phyloP scores from a whole-genome alignment of 257 asterid genomes.

The Lavandula angustifolia region DNA sequence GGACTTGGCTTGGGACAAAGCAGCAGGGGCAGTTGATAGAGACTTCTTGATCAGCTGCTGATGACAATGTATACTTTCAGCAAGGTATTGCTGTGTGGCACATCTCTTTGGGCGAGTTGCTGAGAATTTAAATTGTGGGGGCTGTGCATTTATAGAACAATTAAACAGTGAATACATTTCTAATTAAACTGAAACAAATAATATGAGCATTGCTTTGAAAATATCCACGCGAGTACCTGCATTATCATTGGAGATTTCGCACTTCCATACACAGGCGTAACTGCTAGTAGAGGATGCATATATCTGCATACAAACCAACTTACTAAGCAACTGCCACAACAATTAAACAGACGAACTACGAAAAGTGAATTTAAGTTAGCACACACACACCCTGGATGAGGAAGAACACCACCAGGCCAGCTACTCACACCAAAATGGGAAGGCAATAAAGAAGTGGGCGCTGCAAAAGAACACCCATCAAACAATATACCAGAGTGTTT shows the following conservation, averaged over 20 bases:
- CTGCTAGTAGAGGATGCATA: constrained; percentile 37
- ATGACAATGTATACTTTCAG: constrained; percentile 49
- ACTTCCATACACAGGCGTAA: constrained; percentile 39
- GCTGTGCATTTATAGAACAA: constrained; percentile 39
- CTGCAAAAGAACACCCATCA: constrained; percentile 37
- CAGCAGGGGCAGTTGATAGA: constrained; percentile 34
- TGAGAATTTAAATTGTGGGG: constrained; percentile 44
- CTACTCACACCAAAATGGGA: constrained; percentile 38
- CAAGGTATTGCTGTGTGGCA: constrained; percentile 51
- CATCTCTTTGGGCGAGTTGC: constrained; percentile 54
- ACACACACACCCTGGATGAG: constrained; percentile 49
- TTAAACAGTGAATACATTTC: background rate
- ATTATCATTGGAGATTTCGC: constrained; percentile 35
- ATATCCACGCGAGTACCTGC: constrained; percentile 39
- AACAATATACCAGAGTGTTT: constrained; percentile 3
- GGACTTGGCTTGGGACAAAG: constrained; percentile 33
- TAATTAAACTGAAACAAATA: constrained; percentile 4
- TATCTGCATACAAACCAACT: constrained; percentile 38
- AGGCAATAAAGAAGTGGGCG: constrained; percentile 39
- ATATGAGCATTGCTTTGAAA: background rate
- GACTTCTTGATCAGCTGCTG: constrained; percentile 45
- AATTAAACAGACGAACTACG: constrained; percentile 17
- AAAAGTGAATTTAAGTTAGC: constrained; percentile 4
- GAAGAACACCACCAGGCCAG: constrained; percentile 50
- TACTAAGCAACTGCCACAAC: constrained; percentile 24